Base-by-base conservation (phyloP, 768 basidiomycete species). In the Naganishia vishniacii region DNA sequence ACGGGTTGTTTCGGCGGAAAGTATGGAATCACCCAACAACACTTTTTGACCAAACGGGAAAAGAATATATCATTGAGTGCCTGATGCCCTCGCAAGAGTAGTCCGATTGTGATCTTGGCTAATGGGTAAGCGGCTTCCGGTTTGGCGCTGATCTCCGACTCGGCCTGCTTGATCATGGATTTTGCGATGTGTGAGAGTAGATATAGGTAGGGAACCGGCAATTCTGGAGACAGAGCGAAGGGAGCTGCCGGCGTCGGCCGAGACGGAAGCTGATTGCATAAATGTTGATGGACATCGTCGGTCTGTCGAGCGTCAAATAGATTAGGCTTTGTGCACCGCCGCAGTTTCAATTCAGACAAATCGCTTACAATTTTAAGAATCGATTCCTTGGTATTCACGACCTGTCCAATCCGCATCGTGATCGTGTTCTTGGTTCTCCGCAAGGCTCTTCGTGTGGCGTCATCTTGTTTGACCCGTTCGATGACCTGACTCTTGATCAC, bases 71-170 rank as follows among this genome's bases (percentile, higher is more conserved):
- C 82, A 2, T 84, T 79, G 68, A 99, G 87, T 29, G 77, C 74
- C 5, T 81, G 80, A 56, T 85, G 82, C 44, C 78, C 81, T 60
- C 91, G 81, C 5, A 78, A 47, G 20, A 80, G 34, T 31, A 97
- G 81, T 66, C 83, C 85, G 67, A 87, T 82, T 3, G 88, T 78
- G 12, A 95, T 84, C 32, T 84, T 83, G 0, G 88, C 89, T 25
- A 99, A 82, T 0, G 94, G 94, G 40, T 82, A 81, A 0, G 91
- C 92, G 25, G 88, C 87, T 31, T 85, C 84, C 71, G 88, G 85
- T 77, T 93, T 89, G 2, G 92, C 91, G 1, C 88, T 84, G 9
- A 94, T 89, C 77, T 98, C 94, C 0, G 86, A 88, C 79, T 95
- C 92, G 18, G 92, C 92, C 79, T 97, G 94, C 34, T 88, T 81